Evolutionary conservation across 2,329 filamentous ascomycete genomes (phyloP).

Genomic region (Ceratocystis lukuohia): DNA sequence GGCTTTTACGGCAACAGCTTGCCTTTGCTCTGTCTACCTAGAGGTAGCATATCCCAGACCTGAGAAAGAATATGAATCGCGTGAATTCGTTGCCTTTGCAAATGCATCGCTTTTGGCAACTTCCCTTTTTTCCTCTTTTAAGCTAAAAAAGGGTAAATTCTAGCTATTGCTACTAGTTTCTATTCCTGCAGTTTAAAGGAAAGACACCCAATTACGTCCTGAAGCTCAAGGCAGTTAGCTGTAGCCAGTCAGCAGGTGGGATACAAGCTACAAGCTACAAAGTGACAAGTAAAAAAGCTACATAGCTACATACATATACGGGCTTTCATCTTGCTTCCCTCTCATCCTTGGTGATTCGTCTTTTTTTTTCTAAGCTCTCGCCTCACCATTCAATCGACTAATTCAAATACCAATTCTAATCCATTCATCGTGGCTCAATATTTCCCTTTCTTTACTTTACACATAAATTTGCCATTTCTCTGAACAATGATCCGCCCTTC

Average conservation of each 20-base stretch:
- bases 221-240: constrained; percentile 4
- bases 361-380: background rate
- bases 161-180: background rate
- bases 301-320: background rate
- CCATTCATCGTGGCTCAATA: too few species aligned
- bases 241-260: background rate
- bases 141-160: background rate
- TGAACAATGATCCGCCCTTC: constrained; percentile 53
- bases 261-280: constrained; percentile 1
- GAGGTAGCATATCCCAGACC: too few species aligned
- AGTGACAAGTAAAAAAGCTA: background rate
- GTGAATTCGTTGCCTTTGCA: background rate
- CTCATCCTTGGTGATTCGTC: background rate
- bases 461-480: background rate
- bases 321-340: constrained; percentile 4
- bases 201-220: constrained; percentile 15
- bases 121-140: background rate
- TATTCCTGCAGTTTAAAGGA: background rate
- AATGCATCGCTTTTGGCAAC: background rate
- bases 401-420: background rate
- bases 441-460: background rate
- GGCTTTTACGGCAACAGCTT: too few species aligned
- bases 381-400: background rate
- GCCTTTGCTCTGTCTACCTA: too few species aligned
- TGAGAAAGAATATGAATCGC: too few species aligned